Base-by-base conservation (phyloP, 495 filamentous ascomycete genomes). In the Apodospora peruviana region DNA sequence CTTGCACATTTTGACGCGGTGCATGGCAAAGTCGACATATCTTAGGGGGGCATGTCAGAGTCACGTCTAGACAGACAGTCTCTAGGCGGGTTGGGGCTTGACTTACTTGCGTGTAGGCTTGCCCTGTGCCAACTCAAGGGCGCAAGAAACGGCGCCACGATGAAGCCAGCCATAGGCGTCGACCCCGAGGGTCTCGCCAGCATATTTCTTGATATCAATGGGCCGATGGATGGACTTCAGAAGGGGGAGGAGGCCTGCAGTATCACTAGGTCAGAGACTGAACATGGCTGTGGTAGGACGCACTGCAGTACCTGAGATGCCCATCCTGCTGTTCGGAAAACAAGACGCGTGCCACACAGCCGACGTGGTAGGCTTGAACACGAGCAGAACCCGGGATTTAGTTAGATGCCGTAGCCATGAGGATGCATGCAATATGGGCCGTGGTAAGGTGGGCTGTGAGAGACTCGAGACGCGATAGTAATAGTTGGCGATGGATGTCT, bases 81-180 rank as follows among this genome's bases (percentile, higher is more conserved):
- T 11, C 10, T 14, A 44, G 23, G 5, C 17, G 12, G 24, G 55
- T 43, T 27, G 4, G n/a, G 4, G 2, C n/a, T n/a, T n/a, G n/a
- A 70, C 78, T 55, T 72, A 95, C 87, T 90, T 95, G 44, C 78
- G 81, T 4, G 90, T 96, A 17, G 89, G 90, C 64, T 86, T 90
- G 56, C 84, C 87, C 56, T 89, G 75, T 23, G 91, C 94, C 40
- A 99, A 76, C 51, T 97, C 94, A 52, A 95, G 83, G 47, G 91
- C 87, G 64, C 93, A 99, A 20, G 90, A 76, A 43, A 94, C 81
- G 20, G 90, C 88, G 24, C 91, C 94, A 53, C 94, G 86, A 64
- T 99, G 94, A 27, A 99, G 82, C 94, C 94, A 99, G 61, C 90
- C 93, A 74, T 99, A 99, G 48, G 86, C 91, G 66, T 99, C 94